Conservation (phyloP, 371 early-diverging fungal species). For the Syncephalastrum racemosum region DNA sequence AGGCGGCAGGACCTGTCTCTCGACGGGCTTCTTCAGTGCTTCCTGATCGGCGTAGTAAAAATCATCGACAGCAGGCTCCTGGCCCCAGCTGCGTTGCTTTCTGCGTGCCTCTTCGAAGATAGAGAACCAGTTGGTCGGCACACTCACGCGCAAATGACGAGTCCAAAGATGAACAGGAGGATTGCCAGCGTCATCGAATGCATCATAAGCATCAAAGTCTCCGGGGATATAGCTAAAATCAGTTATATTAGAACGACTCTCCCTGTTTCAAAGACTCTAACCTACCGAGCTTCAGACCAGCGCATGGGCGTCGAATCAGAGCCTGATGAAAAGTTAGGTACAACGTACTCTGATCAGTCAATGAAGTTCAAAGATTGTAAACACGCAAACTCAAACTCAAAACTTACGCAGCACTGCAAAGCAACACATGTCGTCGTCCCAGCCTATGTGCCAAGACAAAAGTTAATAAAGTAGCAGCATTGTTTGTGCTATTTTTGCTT, state of each 20-base stretch:
- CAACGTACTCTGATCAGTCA: neutral
- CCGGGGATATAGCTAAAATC: slow-evolving; percentile 36
- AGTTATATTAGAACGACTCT: slow-evolving; percentile 6
- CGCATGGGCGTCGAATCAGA: slow-evolving; percentile 35
- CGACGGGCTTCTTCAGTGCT: neutral
- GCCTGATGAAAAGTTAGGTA: slow-evolving; percentile 14
- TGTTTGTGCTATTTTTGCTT: neutral
- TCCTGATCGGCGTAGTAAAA: slow-evolving; percentile 6
- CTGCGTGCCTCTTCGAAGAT: slow-evolving; percentile 49
- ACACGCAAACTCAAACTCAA: neutral
- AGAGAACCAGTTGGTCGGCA: slow-evolving; percentile 44
- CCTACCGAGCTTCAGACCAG: slow-evolving; percentile 45
- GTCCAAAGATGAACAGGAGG: slow-evolving; percentile 45
- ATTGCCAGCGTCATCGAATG: slow-evolving; percentile 46
- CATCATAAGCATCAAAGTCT: slow-evolving; percentile 44
- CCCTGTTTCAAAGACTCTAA: neutral
- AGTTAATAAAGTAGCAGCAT: neutral
- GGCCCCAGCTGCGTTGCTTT: slow-evolving; percentile 36
- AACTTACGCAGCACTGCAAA: slow-evolving; percentile 33
- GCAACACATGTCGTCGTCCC: slow-evolving; percentile 44
- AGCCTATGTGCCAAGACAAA: slow-evolving; percentile 16
- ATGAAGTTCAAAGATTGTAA: neutral
- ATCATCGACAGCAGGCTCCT: slow-evolving; percentile 8
- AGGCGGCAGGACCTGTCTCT: slow-evolving; percentile 1
- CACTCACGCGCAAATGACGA: slow-evolving; percentile 25